Percentiles rank a stretch among this genome's conserved stretches.
phyloP scores from a whole-genome alignment of 768 basidiomycete species.

The Myochromella boudieri region DNA sequence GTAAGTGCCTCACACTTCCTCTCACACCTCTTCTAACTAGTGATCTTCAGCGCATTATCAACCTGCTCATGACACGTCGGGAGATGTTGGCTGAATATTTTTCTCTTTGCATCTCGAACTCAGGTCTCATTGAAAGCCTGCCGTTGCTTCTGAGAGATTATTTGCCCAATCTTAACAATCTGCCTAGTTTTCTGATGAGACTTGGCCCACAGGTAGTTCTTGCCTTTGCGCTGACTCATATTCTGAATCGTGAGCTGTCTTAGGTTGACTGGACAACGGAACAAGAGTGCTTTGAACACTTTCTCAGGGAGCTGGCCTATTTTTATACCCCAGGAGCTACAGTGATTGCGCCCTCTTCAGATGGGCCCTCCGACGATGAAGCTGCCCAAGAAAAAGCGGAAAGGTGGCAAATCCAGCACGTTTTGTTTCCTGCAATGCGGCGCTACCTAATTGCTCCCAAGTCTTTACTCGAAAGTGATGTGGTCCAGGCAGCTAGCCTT shows the following conservation, averaged over 20 bases:
- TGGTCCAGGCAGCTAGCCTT: constrained; percentile 86
- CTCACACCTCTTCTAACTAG: background rate
- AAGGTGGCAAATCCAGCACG: constrained; percentile 87
- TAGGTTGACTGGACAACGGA: constrained; percentile 92
- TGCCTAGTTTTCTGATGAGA: constrained; percentile 88
- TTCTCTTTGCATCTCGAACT: constrained; percentile 64
- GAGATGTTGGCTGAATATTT: constrained; percentile 96
- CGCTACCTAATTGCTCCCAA: constrained; percentile 71
- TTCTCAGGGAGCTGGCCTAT: constrained; percentile 87
- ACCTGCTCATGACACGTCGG: constrained; percentile 57
- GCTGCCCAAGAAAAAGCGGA: constrained; percentile 55
- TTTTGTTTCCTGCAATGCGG: constrained; percentile 84
- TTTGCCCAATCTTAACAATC: constrained; percentile 86
- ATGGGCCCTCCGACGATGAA: constrained; percentile 27
- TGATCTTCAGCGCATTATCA: constrained; percentile 54
- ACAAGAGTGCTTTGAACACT: constrained; percentile 78
- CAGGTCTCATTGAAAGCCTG: constrained; percentile 70
- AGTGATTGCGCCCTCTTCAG: constrained; percentile 8
- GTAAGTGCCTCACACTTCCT: constrained; percentile 41
- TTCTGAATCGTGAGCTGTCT: background rate
- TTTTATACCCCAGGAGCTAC: constrained; percentile 80
- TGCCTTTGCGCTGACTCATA: background rate
- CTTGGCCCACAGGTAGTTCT: constrained; percentile 85
- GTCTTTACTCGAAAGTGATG: constrained; percentile 65
- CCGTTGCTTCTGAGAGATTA: constrained; percentile 86